phyloP scores from a whole-genome alignment of 2,329 filamentous ascomycete genomes.

The Venturia pyrina region DNA sequence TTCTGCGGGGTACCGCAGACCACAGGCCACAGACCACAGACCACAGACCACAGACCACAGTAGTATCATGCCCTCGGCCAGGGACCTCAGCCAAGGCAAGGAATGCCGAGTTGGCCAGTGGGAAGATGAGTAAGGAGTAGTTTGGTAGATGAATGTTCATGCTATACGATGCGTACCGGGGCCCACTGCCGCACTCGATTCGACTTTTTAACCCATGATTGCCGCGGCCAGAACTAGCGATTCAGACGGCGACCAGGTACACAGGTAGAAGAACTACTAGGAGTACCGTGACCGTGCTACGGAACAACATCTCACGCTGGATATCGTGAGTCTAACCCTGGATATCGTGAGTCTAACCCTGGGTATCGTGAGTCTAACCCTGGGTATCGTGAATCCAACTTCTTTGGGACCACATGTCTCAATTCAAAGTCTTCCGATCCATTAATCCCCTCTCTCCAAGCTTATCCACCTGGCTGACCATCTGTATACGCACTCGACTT shows the following conservation, averaged over 20 bases:
- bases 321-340: too few relatives aligned
- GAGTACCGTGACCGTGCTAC: too few relatives aligned
- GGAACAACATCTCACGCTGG: not conserved
- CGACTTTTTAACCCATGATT: too few relatives aligned
- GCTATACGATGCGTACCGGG: not conserved
- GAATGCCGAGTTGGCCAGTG: not conserved
- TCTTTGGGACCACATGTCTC: not conserved
- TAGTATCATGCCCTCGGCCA: too few relatives aligned
- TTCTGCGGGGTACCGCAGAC: not conserved
- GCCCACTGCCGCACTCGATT: too few relatives aligned
- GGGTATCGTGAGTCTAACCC: not conserved
- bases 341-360: too few relatives aligned
- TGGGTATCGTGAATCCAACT: not conserved
- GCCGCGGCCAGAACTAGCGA: not conserved
- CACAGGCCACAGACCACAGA: too few relatives aligned
- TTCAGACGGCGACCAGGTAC: too few relatives aligned
- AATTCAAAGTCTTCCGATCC: not conserved
- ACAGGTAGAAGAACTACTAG: too few relatives aligned
- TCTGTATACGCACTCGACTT: not conserved
- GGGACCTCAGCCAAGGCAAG: too few relatives aligned
- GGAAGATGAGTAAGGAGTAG: not conserved
- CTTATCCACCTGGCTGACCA: not conserved
- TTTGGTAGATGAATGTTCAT: not conserved
- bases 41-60: too few relatives aligned
- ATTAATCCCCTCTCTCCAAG: not conserved